Evolutionary conservation across 2,329 filamentous ascomycete genomes (phyloP), one percentile per base, ranked within the genome.

Genomic region (Ramichloridium luteum): DNA sequence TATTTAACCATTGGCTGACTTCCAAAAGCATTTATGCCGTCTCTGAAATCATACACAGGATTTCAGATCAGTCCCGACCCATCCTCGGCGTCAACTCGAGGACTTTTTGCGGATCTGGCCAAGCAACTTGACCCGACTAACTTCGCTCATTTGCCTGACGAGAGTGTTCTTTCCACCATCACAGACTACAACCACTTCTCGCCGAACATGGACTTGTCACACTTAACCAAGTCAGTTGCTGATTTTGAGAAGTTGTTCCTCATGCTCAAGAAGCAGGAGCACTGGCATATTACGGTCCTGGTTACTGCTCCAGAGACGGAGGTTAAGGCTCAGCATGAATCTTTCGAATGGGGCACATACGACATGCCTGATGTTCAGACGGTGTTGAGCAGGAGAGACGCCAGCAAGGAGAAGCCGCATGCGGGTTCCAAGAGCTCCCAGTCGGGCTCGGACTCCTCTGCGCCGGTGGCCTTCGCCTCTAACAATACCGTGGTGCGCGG

Each of bases 401-500:
- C 28, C 27, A 33, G 33, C 23, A 36, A 37, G 20, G 46, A 51
- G 37, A 36, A 42, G 23, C 36, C 43, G 13, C 23, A 44, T 16
- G 35, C 38, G 9, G 36, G 38, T 12, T 28, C 38, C 15, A 31
- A 30, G 26, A 34, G 33, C 11, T 38, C 32, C 26, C 27, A 27
- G 11, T 35, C 44, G 3, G 53, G 58, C 38, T 54, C 40, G 15
- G 44, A 32, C 34, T 51, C 36, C 33, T 37, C 36, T 39, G 39
- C 27, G 44, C 44, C 41, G 14, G 47, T 54, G 31, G 48, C 57
- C 26, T 52, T 60, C 32, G 49, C 57, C 31, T 36, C 47, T 31
- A 55, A 48, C 41, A 50, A 58, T 30, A 44, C 51, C 17, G 46
- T 64, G 5, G 58, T 64, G 15, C 50, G 57, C 17, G 66, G 67